Percentiles rank a stretch among this genome's conserved stretches.
Evolutionary conservation across 306 rosid species (phyloP).

Genomic region (Trifolium dubium): DNA sequence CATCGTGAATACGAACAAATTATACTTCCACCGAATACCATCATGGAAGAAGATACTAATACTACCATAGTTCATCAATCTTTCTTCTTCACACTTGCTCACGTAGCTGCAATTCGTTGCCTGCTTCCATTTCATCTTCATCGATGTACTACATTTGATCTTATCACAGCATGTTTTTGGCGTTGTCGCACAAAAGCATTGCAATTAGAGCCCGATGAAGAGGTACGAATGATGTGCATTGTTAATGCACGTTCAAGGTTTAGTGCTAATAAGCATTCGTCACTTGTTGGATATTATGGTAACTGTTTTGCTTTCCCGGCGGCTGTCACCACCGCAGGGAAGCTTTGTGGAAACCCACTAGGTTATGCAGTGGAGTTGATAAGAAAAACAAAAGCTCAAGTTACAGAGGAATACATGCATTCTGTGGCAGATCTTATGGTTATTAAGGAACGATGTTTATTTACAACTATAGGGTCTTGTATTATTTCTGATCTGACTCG

Average conservation of each 20-base stretch:
- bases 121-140: constrained; percentile 15
- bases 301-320: constrained; percentile 17
- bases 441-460: constrained; percentile 18
- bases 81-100: constrained; percentile 32
- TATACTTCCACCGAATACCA: not conserved
- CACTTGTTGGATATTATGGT: constrained; percentile 43
- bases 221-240: constrained; percentile 2
- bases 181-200: constrained; percentile 36
- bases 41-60: not conserved
- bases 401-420: constrained; percentile 46
- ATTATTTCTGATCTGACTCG: constrained; percentile 32
- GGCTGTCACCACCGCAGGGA: not conserved
- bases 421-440: constrained; percentile 48
- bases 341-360: constrained; percentile 27
- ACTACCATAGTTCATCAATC: not conserved
- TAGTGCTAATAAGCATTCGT: not conserved
- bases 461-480: not conserved
- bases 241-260: constrained; percentile 22
- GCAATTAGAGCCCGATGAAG: constrained; percentile 13
- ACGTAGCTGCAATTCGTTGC: constrained; percentile 5
- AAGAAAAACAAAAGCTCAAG: constrained; percentile 39
- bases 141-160: constrained; percentile 36
- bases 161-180: constrained; percentile 42
- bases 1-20: constrained; percentile 24
- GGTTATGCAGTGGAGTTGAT: constrained; percentile 34